Evolutionary conservation across 2,329 filamentous ascomycete genomes (phyloP).

Genomic region (Cytospora leucostoma): DNA sequence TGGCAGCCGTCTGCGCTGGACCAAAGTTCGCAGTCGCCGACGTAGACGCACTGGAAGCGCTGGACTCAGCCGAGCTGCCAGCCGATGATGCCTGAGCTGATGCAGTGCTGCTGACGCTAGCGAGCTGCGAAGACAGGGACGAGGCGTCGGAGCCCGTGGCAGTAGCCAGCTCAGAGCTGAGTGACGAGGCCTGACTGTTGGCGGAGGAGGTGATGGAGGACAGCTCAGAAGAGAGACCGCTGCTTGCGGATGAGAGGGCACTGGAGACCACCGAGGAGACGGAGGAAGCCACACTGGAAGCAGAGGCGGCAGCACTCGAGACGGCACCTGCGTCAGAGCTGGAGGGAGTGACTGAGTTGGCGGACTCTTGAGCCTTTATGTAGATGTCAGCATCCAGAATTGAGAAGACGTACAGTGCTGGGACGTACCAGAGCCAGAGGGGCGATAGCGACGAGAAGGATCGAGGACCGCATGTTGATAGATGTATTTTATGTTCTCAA

Average conservation of each 20-base stretch:
- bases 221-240: constrained; percentile 28
- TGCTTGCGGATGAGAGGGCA: constrained; percentile 14
- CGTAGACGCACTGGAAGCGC: constrained; percentile 22
- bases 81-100: constrained; percentile 25
- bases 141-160: constrained; percentile 31
- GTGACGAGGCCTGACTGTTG: constrained; percentile 27
- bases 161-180: constrained; percentile 35
- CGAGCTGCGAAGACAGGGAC: constrained; percentile 22
- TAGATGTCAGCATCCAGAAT: not conserved
- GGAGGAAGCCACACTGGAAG: constrained; percentile 23
- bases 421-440: constrained; percentile 20
- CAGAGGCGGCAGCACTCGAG: constrained; percentile 5
- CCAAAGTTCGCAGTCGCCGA: constrained; percentile 31
- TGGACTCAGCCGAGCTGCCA: constrained; percentile 24
- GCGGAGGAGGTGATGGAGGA: constrained; percentile 31
- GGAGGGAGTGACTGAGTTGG: not conserved
- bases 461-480: constrained; percentile 53
- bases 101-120: constrained; percentile 23
- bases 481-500: not conserved
- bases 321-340: not conserved
- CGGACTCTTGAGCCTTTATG: not conserved
- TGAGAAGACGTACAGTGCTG: too few relatives aligned
- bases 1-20: constrained; percentile 43
- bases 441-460: constrained; percentile 40
- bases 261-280: constrained; percentile 32